These are phyloP conservation scores for Prosopis cineraria DNA, from an alignment of 306 rosid genomes.

Conservation along the genomic window DNA sequence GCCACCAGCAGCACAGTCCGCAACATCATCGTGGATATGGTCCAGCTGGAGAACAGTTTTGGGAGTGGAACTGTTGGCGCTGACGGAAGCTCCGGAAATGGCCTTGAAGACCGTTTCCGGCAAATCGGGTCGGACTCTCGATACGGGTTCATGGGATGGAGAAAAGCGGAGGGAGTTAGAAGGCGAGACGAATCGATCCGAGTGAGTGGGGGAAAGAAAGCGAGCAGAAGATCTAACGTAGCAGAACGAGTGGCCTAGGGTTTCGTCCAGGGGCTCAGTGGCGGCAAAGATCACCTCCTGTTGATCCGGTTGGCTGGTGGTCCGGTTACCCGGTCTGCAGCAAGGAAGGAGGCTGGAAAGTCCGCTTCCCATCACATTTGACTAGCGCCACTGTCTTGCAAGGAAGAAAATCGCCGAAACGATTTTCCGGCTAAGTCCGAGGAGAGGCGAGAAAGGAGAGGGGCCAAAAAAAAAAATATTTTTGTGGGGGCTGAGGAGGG, in stretches of 20 bases:
- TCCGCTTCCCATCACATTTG: slow-evolving; percentile 97
- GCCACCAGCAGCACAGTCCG: slow-evolving; percentile 48
- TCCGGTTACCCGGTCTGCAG: slow-evolving; percentile 54
- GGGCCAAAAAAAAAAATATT: no score
- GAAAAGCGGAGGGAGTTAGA: slow-evolving; percentile 84
- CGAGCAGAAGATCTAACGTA: slow-evolving; percentile 78
- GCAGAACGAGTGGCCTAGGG: slow-evolving; percentile 96
- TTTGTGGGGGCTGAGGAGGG: no score
- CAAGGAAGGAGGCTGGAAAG: slow-evolving; percentile 70
- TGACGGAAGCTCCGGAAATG: slow-evolving; percentile 89
- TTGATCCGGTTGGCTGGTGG: slow-evolving; percentile 41
- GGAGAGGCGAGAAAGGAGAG: not conserved
- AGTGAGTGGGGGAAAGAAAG: slow-evolving; percentile 62
- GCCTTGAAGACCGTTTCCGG: slow-evolving; percentile 72
- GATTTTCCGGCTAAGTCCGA: slow-evolving; percentile 56
- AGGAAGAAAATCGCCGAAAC: slow-evolving; percentile 31
- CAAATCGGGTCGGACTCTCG: slow-evolving; percentile 50
- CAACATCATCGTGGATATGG: slow-evolving; percentile 52
- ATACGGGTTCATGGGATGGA: slow-evolving; percentile 52
- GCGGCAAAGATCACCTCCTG: slow-evolving; percentile 59
- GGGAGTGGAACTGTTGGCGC: slow-evolving; percentile 80
- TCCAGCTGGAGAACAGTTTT: slow-evolving; percentile 70
- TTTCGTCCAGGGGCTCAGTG: slow-evolving; percentile 74
- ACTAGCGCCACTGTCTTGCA: slow-evolving; percentile 49
- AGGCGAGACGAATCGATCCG: slow-evolving; percentile 83